Base-by-base conservation (phyloP, 208 protist species). In the Naegleria fowleri region DNA sequence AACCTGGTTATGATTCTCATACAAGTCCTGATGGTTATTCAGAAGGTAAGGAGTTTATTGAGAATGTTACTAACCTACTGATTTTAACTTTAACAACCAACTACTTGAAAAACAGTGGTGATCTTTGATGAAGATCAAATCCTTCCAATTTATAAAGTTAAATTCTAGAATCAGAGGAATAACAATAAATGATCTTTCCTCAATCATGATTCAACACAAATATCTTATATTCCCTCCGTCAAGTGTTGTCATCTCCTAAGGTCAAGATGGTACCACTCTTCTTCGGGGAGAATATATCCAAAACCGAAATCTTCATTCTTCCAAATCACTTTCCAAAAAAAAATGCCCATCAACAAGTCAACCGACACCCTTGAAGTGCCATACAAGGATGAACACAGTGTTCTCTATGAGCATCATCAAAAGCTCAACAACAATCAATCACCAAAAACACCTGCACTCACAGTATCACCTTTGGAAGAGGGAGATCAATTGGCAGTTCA, bases 81-180 rank as follows among this genome's bases (percentile, higher is more conserved):
- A n/a, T n/a, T n/a, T n/a, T n/a, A n/a, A n/a, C n/a, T n/a, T n/a
- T n/a, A n/a, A n/a, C n/a, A n/a, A n/a, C n/a, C n/a, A n/a, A n/a
- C n/a, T n/a, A n/a, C n/a, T n/a, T n/a, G n/a, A n/a, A n/a, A 48
- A 48, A 48, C 43, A 48, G 43, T 88, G 5, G n/a, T 88, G 3
- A 88, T 88, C 16, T 88, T 88, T 58, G 43, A 88, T 88, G 36
- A 36, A 39, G 84, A 48, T 88, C 41, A 58, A 33, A 38, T 88
- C 2, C 29, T 88, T 1, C 84, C 84, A 39, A 33, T 36, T 51
- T 87, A 87, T 33, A 83, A 83, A 83, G 75, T 83, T 39, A 83
- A 36, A 48, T 48, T 48, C 7, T 48, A 48, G 7, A 1, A 48
- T 48, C n/a, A n/a, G n/a, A n/a, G n/a, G n/a, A n/a, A n/a, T n/a